Evolutionary conservation across 768 basidiomycete species (phyloP), one percentile per base, ranked within the genome.

Genomic region (Cyclocybe cylindracea): DNA sequence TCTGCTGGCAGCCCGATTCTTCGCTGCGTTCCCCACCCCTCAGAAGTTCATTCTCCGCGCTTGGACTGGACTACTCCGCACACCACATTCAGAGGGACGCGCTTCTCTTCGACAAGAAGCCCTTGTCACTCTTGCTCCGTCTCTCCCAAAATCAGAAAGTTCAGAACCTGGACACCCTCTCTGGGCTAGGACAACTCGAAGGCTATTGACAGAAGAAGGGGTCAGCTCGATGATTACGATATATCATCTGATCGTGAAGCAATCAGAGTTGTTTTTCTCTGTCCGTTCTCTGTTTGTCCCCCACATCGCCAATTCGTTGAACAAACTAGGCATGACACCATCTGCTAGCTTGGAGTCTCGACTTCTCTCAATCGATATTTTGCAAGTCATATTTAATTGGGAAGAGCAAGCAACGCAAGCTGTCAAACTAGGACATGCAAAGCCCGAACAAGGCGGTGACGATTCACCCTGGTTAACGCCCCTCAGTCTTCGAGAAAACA

Each of bases 311-410:
- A 89, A 89, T 61, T 91, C 91, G 8, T 76, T 99, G 56, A 80
- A 80, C 47, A 95, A 94, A 66, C 78, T 98, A 5, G 94, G 94
- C n/a, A 80, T 95, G 63, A 80, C 85, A 13, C 70, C 80, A 3
- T 76, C 79, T 4, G 82, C 91, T 9, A 88, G 84, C 7, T 64
- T 78, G 18, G 97, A 98, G 60, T 86, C 91, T 6, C 85, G 94
- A n/a, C 71, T 86, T 16, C 72, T 98, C 38, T 91, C 93, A 16
- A 82, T 98, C 51, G 97, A 99, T 53, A 83, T 95, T 34, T 77
- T 95, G 10, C 94, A 97, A 65, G 85, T 94, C 37, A 88, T 99
- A 34, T 91, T 94, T 63, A 82, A 86, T 38, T 99, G 97, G 97
- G 97, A 98, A 66, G 86, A 90, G 68, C 81, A 80, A 69, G 78